These are phyloP conservation scores for Capsicum pubescens DNA, from an alignment of 257 asterid species.

Conservation along the genomic window DNA sequence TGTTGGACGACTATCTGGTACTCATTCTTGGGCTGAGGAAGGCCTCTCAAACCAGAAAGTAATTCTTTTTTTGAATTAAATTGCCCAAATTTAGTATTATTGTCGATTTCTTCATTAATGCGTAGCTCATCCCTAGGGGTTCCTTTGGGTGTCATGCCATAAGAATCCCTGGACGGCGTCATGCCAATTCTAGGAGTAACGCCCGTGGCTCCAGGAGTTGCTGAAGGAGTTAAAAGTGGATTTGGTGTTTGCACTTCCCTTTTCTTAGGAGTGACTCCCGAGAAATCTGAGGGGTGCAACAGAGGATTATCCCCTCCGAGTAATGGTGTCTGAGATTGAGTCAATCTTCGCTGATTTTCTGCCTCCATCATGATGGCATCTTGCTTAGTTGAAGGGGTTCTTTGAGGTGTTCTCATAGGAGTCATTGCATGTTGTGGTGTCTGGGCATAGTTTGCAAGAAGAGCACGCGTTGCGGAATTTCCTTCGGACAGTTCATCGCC, in stretches of 20 bases:
- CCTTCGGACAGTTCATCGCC: conserved; percentile 87
- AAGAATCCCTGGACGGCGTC: conserved; percentile 83
- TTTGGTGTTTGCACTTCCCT: conserved; percentile 93
- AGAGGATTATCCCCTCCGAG: conserved; percentile 95
- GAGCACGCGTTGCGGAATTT: conserved; percentile 91
- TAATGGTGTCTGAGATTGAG: conserved; percentile 90
- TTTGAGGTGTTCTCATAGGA: conserved; percentile 86
- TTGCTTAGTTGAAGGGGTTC: conserved; percentile 93
- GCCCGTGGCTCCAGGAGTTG: conserved; percentile 78
- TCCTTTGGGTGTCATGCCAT: conserved; percentile 83
- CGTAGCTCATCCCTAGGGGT: conserved; percentile 92
- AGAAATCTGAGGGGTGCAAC: conserved; percentile 94
- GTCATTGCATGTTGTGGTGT: conserved; percentile 94
- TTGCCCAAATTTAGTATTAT: conserved; percentile 54
- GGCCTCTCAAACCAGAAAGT: conserved; percentile 64
- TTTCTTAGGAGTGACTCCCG: conserved; percentile 98
- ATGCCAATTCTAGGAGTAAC: conserved; percentile 86
- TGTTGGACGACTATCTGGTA: conserved; percentile 83
- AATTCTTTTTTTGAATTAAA: conserved; percentile 65
- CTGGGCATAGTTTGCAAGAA: conserved; percentile 86
- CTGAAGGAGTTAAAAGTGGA: conserved; percentile 89
- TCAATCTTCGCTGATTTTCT: conserved; percentile 88
- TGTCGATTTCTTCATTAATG: conserved; percentile 85
- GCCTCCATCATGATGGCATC: conserved; percentile 99
- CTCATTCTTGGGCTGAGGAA: conserved; percentile 95